Base-by-base conservation (phyloP, 1,284 basidiomycete genomes). In the Leccinum subfulvum region DNA sequence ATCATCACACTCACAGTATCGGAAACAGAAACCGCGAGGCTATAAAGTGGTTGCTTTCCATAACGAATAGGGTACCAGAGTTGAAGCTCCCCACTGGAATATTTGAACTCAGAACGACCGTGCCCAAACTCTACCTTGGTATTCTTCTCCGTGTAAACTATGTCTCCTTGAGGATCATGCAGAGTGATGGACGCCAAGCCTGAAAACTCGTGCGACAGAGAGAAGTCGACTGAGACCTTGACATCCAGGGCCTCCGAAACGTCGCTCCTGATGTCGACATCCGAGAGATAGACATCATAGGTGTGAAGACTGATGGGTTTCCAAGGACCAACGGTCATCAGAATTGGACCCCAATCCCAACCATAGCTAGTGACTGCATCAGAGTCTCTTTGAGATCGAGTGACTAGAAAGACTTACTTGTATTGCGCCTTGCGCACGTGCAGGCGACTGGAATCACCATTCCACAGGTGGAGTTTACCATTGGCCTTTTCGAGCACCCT, bases 341-440 rank as follows among this genome's bases (percentile, higher is more conserved):
- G 75, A 39, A 91, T 76, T 49, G 91, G 91, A 55, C 90, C 94
- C 94, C 92, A 92, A 71, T 93, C 90, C 90, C 91, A 92, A 23
- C 89, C 90, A 71, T 91, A 92, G 73, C 89, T 91, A 63, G 28
- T 11, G 26, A 44, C n/a, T 18, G 16, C 14, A 53, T 74, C 51
- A 64, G 61, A n/a, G 30, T 13, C 47, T 35, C 13, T 28, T 21
- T 2, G 30, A 52, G 56, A 60, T 23, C 51, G 23, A 33, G 57
- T n/a, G 18, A 62, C n/a, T 37, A 28, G 41, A 56, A 56, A 57
- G 49, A 71, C 81, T 67, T 73, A 92, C 83, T 90, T 91, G 79
- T 94, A 96, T 72, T 93, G 90, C 2, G 94, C 92, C 76, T 95
- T 95, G 58, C 94, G 86, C 52, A 95, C 89, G 71, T 95, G 91